Evolutionary conservation across 495 filamentous ascomycete species (phyloP).

Genomic region (Beverwykella pulmonaria): DNA sequence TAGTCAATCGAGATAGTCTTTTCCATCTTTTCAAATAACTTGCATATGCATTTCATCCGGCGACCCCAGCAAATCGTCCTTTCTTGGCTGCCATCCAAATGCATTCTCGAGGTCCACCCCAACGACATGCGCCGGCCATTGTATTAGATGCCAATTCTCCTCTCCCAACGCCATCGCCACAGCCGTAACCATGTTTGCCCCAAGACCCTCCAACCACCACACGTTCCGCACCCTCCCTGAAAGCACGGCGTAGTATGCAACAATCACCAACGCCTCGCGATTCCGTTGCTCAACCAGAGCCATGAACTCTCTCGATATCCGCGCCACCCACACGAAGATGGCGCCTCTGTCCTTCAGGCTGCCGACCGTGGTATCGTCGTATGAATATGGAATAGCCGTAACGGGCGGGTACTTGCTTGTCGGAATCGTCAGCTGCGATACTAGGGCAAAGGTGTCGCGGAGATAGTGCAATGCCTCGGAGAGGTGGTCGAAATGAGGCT

Average conservation of each 20-base stretch:
- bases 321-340: constrained; percentile 24
- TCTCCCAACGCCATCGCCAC: constrained; percentile 24
- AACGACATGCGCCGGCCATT: constrained; percentile 26
- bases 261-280: constrained; percentile 28
- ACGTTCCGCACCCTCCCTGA: constrained; percentile 18
- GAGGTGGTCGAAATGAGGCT: constrained; percentile 6
- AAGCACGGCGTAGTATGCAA: constrained; percentile 33
- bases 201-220: constrained; percentile 34
- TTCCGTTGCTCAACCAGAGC: constrained; percentile 22
- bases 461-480: constrained; percentile 3
- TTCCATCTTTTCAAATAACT: not conserved
- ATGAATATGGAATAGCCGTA: constrained; percentile 3
- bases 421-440: constrained; percentile 23
- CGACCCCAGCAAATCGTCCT: not conserved
- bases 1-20: too few relatives aligned
- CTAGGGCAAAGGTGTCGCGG: constrained; percentile 21
- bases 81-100: constrained; percentile 1
- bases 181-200: constrained; percentile 21
- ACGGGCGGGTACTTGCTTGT: not conserved
- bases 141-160: constrained; percentile 27
- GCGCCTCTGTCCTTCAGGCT: constrained; percentile 28
- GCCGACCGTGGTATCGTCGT: constrained; percentile 21
- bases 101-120: constrained; percentile 25
- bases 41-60: not conserved
- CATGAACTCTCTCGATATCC: constrained; percentile 24